A percentile compares a stretch with the other conserved stretches of the same genome.
These are phyloP conservation scores for Musa schizocarpa DNA, from an alignment of 176 grass and related monocot genomes.

Conservation along the genomic window DNA sequence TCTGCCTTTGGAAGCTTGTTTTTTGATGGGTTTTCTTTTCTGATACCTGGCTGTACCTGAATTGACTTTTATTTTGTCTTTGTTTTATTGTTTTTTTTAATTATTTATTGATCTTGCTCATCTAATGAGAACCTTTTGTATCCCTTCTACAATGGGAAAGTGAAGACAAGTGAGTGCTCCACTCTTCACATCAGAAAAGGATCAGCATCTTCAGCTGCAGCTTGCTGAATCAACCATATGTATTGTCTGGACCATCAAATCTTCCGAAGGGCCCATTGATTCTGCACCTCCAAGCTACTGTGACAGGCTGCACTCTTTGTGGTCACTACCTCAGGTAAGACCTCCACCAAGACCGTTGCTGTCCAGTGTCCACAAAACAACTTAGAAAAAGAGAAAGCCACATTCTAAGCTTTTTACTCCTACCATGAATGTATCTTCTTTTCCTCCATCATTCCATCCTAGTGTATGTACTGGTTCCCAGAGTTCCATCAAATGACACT, in stretches of 20 bases:
- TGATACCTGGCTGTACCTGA: constrained; percentile 1
- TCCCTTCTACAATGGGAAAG: background rate
- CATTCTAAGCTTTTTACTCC: background rate
- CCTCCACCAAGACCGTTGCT: background rate
- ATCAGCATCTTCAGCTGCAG: background rate
- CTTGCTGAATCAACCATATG: background rate
- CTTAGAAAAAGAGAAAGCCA: background rate
- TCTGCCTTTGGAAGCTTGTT: background rate
- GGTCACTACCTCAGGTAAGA: background rate
- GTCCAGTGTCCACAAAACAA: background rate
- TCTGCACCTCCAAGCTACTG: background rate
- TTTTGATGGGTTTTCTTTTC: background rate
- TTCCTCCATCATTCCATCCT: background rate
- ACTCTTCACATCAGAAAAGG: background rate
- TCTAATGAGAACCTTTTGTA: background rate
- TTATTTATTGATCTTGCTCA: too few relatives aligned
- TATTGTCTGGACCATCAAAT: background rate
- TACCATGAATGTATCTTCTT: background rate
- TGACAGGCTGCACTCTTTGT: background rate
- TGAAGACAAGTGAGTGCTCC: background rate
- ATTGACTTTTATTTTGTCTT: background rate
- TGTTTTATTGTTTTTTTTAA: background rate
- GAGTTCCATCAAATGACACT: background rate
- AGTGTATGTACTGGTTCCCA: background rate
- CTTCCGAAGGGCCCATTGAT: background rate